Evolutionary conservation across 305 asterid species (phyloP), one percentile per base, ranked within the genome.

Genomic region (Salvia sclarea): DNA sequence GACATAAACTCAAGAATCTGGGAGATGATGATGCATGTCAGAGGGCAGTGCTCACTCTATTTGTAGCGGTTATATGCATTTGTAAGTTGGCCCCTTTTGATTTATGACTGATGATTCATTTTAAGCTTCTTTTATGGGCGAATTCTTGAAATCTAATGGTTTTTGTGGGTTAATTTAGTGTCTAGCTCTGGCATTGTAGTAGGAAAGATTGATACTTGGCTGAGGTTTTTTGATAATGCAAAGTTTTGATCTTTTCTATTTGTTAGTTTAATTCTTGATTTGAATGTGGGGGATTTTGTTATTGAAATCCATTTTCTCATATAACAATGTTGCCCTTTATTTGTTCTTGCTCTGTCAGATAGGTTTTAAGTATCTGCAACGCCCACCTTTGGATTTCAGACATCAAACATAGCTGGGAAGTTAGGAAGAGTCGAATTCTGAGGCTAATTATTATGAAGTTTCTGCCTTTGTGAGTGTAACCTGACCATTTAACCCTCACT

Each of bases 71-170:
- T 66, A 40, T 47, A 37, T 66, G 17, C 21, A 52, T 41, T 31
- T 68, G 78, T 78, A 52, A 64, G 80, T 76, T 31, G 0, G 24
- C 25, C 33, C 31, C 33, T 20, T 24, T 24, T 33, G 6, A 37
- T 69, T 24, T 66, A 24, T n/a, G 25, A 17, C 40, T 72, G 66
- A 50, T 40, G 37, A 10, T 57, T 59, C 8, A 35, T 47, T 61
- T 33, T 21, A 40, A 21, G 25, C 21, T 11, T 52, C 0, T 9
- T 14, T 61, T 24, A 5, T 62, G 18, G 22, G 31, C n/a, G 20
- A 45, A 40, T 47, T 69, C 50, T 47, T 48, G 64, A 40, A 40
- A 16, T n/a, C 1, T 24, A 17, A 24, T 61, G 6, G 3, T 25
- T 35, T 49, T 56, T 22, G 12, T 28, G 50, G 3, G 45, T 18